Base-by-base conservation (phyloP, 2,329 filamentous ascomycete species). In the Alternaria arborescens region DNA sequence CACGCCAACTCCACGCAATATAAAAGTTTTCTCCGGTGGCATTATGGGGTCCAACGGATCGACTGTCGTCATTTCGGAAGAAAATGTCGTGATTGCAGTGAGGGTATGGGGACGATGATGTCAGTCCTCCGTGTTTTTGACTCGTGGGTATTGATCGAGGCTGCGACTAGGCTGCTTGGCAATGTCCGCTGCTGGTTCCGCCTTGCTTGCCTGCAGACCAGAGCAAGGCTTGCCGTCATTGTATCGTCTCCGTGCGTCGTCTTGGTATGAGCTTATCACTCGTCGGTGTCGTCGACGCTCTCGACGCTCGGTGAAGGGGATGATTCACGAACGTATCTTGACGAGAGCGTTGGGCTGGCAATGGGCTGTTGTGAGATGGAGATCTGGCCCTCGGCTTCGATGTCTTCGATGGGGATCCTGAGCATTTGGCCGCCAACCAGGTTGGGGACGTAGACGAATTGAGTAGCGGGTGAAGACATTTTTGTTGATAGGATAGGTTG, bases 391-490 rank as follows among this genome's bases (percentile, higher is more conserved):
- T 75, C 70, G 7, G 64, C 58, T 44, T 70, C 67, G 34, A 64
- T 54, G 14, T 73, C 65, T 40, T 76, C 71, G 16, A 76, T 46
- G 16, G 74, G 71, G 28, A 78, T 71, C 61, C 76, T 74, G 42
- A 78, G 73, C 68, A 77, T 76, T 62, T 78, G 76, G 46, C 74
- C 69, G 53, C 76, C 76, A 52, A 77, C 74, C 8, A 78, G 72
- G 68, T 78, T 78, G 67, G 76, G 75, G 56, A 78, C 77, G 72
- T 78, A 78, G 62, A 77, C 73, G 66, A 74, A 77, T 71, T 76
- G 68, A 24, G 68, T 63, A 42, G 64, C 54, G 52, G 71, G 68
- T 38, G 71, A 68, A 62, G 73, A 76, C 73, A 76, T 74, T 52
- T 55, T 52, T 68, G 61, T 53, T 56, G 59, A 57, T 54, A 41